phyloP scores from a whole-genome alignment of 78 protist genomes.

The Dictyostelium citrinum region DNA sequence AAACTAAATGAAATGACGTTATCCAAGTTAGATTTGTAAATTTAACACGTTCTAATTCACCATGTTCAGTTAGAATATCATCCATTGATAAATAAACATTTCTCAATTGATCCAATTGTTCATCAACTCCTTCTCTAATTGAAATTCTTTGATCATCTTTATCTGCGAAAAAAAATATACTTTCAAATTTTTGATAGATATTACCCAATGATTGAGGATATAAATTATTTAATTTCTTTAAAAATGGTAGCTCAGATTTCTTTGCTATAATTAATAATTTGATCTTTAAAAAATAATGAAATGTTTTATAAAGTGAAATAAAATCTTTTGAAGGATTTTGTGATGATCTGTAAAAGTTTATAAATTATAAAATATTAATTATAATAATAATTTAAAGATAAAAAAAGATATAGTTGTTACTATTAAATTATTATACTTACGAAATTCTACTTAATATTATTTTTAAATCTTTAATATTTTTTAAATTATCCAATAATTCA shows the following conservation, averaged over 20 bases:
- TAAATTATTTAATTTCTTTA: neutral
- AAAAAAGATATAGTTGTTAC: no score
- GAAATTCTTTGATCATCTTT: neutral
- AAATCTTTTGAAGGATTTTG: constrained; percentile 33
- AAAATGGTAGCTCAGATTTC: neutral
- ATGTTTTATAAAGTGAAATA: constrained; percentile 1
- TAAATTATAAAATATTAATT: neutral
- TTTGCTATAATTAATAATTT: neutral
- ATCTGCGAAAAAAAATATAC: neutral
- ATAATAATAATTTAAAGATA: neutral
- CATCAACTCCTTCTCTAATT: constrained; percentile 46
- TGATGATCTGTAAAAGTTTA: neutral
- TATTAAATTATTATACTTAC: no score
- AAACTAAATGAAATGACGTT: constrained; percentile 44
- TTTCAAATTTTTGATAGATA: neutral
- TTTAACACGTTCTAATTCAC: constrained; percentile 30
- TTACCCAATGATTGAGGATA: neutral
- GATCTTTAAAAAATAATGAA: constrained; percentile 12
- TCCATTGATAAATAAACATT: constrained; percentile 29
- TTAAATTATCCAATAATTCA: neutral
- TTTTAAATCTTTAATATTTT: constrained; percentile 37
- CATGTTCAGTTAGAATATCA: constrained; percentile 10
- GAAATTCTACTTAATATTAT: constrained; percentile 23
- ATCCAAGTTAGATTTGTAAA: constrained; percentile 13
- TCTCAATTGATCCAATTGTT: constrained; percentile 40